These are phyloP conservation scores for Colletotrichum cuscutae DNA, from an alignment of 2,329 filamentous ascomycete species.

Conservation along the genomic window DNA sequence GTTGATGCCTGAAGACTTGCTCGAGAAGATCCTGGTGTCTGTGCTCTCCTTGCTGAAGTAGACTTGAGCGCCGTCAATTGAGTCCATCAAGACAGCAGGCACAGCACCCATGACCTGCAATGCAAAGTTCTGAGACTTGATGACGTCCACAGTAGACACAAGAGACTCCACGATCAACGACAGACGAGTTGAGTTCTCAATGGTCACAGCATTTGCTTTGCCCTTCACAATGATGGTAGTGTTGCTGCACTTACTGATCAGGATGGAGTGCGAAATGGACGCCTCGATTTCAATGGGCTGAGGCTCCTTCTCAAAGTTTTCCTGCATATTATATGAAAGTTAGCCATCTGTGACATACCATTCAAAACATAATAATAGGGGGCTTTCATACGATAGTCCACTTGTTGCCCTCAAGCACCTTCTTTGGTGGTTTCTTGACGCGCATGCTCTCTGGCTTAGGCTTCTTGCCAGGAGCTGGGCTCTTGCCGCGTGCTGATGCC, in stretches of 20 bases:
- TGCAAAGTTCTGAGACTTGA: constrained; percentile 94
- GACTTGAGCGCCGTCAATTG: constrained; percentile 89
- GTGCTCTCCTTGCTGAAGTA: constrained; percentile 87
- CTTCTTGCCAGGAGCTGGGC: constrained; percentile 87
- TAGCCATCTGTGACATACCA: background rate
- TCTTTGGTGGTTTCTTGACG: constrained; percentile 81
- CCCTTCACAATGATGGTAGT: constrained; percentile 88
- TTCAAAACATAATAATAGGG: background rate
- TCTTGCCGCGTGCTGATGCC: constrained; percentile 74
- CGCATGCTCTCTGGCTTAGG: constrained; percentile 89
- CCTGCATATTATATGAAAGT: constrained; percentile 55
- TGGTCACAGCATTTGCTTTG: constrained; percentile 96
- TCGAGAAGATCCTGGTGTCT: constrained; percentile 85
- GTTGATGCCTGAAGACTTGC: constrained; percentile 89
- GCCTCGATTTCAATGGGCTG: constrained; percentile 85
- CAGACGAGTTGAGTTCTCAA: constrained; percentile 88
- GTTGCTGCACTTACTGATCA: constrained; percentile 93
- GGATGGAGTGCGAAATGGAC: constrained; percentile 84
- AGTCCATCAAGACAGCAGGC: constrained; percentile 90
- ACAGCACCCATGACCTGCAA: constrained; percentile 89
- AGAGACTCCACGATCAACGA: constrained; percentile 90
- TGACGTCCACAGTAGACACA: constrained; percentile 91
- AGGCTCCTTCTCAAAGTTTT: constrained; percentile 86
- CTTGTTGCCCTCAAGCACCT: constrained; percentile 88
- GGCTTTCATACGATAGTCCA: constrained; percentile 79